Conservation (phyloP, 768 basidiomycete genomes). For the Pleurotus tuoliensis region DNA sequence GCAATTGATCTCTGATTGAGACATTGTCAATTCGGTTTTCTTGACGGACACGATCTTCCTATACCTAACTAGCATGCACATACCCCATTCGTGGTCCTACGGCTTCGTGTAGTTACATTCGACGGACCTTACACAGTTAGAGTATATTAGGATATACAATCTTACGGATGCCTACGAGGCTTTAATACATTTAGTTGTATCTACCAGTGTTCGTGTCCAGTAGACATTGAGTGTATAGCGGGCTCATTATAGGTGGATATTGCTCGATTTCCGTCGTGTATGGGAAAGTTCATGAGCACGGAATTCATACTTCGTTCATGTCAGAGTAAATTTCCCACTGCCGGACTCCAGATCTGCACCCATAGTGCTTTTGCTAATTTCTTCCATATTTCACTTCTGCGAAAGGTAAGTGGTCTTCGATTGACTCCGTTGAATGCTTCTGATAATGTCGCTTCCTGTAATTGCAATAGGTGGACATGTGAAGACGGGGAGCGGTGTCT, state of each 20-base stretch:
- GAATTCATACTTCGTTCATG: neutral
- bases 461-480: neutral
- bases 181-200: neutral
- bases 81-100: too few relatives aligned
- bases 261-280: too few relatives aligned
- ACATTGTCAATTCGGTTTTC: constrained; percentile 2
- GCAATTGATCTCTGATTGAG: neutral
- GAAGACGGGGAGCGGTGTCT: constrained; percentile 4
- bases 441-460: neutral
- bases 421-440: neutral
- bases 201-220: too few relatives aligned
- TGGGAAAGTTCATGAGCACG: too few relatives aligned
- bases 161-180: neutral
- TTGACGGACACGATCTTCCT: neutral
- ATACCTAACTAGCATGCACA: neutral
- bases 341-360: neutral
- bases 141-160: too few relatives aligned
- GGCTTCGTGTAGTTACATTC: too few relatives aligned
- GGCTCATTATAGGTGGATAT: too few relatives aligned
- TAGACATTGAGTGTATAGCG: too few relatives aligned
- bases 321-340: neutral
- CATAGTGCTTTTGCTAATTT: neutral
- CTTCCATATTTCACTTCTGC: neutral
- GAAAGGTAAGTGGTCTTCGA: neutral
- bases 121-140: too few relatives aligned